These are phyloP conservation scores for Solanum bukasovii DNA, from an alignment of 257 asterid genomes.

Conservation along the genomic window DNA sequence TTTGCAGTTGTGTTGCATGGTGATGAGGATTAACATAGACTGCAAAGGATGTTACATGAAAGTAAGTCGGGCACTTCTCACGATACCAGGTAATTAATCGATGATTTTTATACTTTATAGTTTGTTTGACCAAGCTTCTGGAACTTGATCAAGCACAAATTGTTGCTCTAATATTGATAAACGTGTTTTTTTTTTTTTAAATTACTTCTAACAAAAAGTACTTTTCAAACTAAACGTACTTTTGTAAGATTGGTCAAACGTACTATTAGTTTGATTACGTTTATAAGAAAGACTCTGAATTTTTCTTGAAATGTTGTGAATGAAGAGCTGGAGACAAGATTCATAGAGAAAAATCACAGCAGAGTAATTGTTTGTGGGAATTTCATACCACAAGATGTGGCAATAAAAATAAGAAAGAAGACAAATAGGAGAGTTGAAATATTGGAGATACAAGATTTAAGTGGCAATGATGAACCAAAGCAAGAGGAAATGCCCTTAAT, in stretches of 20 bases:
- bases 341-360: slow-evolving; percentile 12
- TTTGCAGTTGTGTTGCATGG: slow-evolving; percentile 7
- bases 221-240: neutral
- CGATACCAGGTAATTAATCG: slow-evolving; percentile 1
- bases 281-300: neutral
- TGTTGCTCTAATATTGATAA: neutral
- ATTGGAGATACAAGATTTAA: slow-evolving; percentile 1
- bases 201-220: no score
- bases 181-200: no score
- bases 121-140: neutral
- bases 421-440: slow-evolving; percentile 11
- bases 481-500: neutral
- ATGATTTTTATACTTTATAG: neutral
- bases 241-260: neutral
- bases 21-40: slow-evolving; percentile 11
- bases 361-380: slow-evolving; percentile 7
- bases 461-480: neutral
- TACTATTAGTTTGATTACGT: neutral
- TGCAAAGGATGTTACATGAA: slow-evolving; percentile 9
- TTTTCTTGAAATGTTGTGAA: neutral
- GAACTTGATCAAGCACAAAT: neutral
- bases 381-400: slow-evolving; percentile 11
- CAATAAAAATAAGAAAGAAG: slow-evolving; percentile 8
- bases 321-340: neutral
- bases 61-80: slow-evolving; percentile 6